These are phyloP conservation scores for Serendipita vermifera DNA, from an alignment of 768 basidiomycete genomes.

Conservation along the genomic window DNA sequence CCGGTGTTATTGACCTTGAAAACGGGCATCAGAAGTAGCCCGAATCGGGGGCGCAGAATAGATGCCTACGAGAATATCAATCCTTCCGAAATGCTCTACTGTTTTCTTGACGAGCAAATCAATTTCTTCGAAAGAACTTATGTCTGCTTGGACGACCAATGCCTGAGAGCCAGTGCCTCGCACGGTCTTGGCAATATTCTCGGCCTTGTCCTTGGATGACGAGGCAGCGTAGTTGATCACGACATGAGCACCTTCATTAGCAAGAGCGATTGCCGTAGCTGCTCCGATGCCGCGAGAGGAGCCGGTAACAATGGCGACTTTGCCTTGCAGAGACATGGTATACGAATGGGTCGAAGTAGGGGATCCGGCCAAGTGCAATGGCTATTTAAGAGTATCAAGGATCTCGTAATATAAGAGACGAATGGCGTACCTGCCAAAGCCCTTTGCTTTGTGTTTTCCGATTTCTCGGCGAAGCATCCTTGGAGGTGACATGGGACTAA, in stretches of 20 bases:
- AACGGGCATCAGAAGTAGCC: no score
- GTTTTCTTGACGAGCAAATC: slow-evolving; percentile 36
- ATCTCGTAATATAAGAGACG: no score
- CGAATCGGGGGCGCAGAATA: no score
- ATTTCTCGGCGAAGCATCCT: no score
- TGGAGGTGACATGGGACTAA: no score
- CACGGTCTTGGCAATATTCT: slow-evolving; percentile 35
- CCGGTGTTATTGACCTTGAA: no score
- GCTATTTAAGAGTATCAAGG: no score
- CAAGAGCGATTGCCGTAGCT: slow-evolving; percentile 40
- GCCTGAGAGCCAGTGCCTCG: slow-evolving; percentile 30
- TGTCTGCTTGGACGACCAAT: slow-evolving; percentile 40
- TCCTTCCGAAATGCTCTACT: slow-evolving; percentile 34
- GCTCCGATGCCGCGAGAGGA: slow-evolving; percentile 50
- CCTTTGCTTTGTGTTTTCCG: no score
- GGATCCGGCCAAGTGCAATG: no score
- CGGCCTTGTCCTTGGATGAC: slow-evolving; percentile 30
- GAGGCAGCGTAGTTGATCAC: slow-evolving; percentile 43
- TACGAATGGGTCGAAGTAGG: no score
- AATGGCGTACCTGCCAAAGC: no score
- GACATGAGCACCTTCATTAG: slow-evolving; percentile 42
- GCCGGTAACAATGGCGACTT: slow-evolving; percentile 48
- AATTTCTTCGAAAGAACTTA: slow-evolving; percentile 36
- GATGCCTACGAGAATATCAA: slow-evolving; percentile 53
- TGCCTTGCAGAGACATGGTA: slow-evolving; percentile 26